phyloP scores from a whole-genome alignment of 2,329 filamentous ascomycete genomes.

The Gnomoniopsis smithogilvyi region DNA sequence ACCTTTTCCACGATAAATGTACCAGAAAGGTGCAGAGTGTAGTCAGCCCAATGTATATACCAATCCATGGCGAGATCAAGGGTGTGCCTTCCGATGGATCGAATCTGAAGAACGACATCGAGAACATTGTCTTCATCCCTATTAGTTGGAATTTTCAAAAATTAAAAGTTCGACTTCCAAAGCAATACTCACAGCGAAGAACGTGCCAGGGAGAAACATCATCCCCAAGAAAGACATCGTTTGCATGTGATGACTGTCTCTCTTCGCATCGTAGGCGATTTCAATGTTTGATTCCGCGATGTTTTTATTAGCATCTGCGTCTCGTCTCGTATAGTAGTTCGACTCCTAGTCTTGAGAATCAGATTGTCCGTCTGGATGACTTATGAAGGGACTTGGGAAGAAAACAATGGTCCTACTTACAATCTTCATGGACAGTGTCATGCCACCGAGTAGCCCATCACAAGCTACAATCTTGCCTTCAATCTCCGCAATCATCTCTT shows the following conservation, averaged over 20 bases:
- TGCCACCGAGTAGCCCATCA: slow-evolving; percentile 16
- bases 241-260: slow-evolving; percentile 21
- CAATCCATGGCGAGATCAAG: slow-evolving; percentile 21
- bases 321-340: slow-evolving; percentile 20
- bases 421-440: slow-evolving; percentile 19
- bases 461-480: slow-evolving; percentile 11
- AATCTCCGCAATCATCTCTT: slow-evolving; percentile 21
- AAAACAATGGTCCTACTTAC: slow-evolving; percentile 7
- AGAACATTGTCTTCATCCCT: slow-evolving; percentile 20
- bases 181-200: slow-evolving; percentile 20
- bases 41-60: slow-evolving; percentile 19
- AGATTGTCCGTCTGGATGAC: not conserved
- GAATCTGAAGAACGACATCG: slow-evolving; percentile 22
- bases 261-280: slow-evolving; percentile 6
- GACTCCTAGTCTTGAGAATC: slow-evolving; percentile 17
- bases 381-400: too few species aligned
- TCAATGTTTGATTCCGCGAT: slow-evolving; percentile 17
- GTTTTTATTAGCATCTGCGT: slow-evolving; percentile 15
- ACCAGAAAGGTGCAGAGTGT: not conserved
- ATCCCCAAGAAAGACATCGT: slow-evolving; percentile 17
- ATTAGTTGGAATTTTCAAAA: not conserved
- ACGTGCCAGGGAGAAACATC: slow-evolving; percentile 24
- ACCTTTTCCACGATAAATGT: not conserved
- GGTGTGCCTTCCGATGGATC: slow-evolving; percentile 16
- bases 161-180: too few species aligned